Percentiles rank a stretch among this genome's conserved stretches.
Conservation (phyloP, 768 basidiomycete species). For the Hypholoma fasciculare region DNA sequence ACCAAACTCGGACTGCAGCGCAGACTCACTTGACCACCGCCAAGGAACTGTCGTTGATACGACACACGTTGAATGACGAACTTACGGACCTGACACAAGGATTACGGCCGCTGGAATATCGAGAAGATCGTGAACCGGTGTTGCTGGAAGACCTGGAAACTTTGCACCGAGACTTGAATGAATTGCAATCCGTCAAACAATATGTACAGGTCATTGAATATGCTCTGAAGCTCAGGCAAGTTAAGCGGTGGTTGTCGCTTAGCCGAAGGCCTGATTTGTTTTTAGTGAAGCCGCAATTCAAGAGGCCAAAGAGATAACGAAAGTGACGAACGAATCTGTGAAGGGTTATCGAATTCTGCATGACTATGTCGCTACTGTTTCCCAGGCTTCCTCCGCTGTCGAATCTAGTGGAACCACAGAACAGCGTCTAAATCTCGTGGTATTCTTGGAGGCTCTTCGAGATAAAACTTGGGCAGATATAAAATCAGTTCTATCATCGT, state of each 20-base stretch:
- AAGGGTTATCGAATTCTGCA: slow-evolving; percentile 63
- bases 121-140: slow-evolving; percentile 51
- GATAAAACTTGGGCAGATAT: slow-evolving; percentile 79
- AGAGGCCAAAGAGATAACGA: slow-evolving; percentile 42
- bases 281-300: slow-evolving; percentile 58
- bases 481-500: slow-evolving; percentile 65
- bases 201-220: slow-evolving; percentile 78
- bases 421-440: slow-evolving; percentile 57
- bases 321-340: slow-evolving; percentile 46
- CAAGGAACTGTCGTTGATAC: slow-evolving; percentile 71
- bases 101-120: slow-evolving; percentile 57
- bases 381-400: slow-evolving; percentile 40
- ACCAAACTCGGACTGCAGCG: slow-evolving; percentile 46
- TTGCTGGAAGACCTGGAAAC: slow-evolving; percentile 83
- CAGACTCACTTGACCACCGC: slow-evolving; percentile 58
- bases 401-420: slow-evolving; percentile 44
- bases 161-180: slow-evolving; percentile 73
- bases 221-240: slow-evolving; percentile 72
- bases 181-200: slow-evolving; percentile 71
- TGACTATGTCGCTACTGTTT: slow-evolving; percentile 54
- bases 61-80: slow-evolving; percentile 80
- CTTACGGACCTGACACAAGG: slow-evolving; percentile 65
- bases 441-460: slow-evolving; percentile 61
- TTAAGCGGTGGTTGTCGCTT: background rate
- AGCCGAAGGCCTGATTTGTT: slow-evolving; percentile 8